Base-by-base conservation (phyloP, 441 rosid species). In the Gossypium trilobum region DNA sequence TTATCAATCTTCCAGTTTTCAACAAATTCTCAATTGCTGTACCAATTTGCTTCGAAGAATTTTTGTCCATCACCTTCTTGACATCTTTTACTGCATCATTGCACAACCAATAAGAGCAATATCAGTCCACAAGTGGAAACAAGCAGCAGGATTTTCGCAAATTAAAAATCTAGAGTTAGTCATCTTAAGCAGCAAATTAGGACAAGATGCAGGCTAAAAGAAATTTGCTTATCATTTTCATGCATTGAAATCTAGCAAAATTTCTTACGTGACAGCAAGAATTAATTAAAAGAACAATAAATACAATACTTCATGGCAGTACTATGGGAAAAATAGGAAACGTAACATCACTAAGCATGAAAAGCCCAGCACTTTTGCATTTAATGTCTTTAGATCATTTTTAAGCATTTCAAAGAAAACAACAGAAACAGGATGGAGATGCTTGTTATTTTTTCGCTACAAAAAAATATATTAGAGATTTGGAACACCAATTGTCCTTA, bases 1-100 rank as follows among this genome's bases (percentile, higher is more conserved):
- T 86, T 27, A 52, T 73, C 57, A 92, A 78, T 75, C 89, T 85
- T 78, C 99, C 98, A 73, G 90, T 86, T 82, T 82, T 95, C 81
- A 95, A 82, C 84, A 92, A 65, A 70, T 82, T 85, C 84, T 91
- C 97, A 76, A 91, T 77, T 19, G 92, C 82, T 51, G 71, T 23
- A 79, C 99, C 83, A 63, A 95, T 70, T 65, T 78, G 74, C 85
- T 72, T 77, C 0, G 93, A 39, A 61, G 87, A 82, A 79, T 80
- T 82, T 79, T 74, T 91, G 67, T 85, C 87, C 78, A 92, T 78
- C 79, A 85, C 60, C 91, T 87, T 91, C 88, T 85, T 92, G 73
- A 89, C 73, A 76, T 92, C 86, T 74, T 65, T 75, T 60, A 78
- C 99, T 94, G 86, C 80, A 83, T 73, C 69, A 19, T 68, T 57